Evolutionary conservation across 306 rosid genomes (phyloP).

Genomic region (Ormosia semicastrata): DNA sequence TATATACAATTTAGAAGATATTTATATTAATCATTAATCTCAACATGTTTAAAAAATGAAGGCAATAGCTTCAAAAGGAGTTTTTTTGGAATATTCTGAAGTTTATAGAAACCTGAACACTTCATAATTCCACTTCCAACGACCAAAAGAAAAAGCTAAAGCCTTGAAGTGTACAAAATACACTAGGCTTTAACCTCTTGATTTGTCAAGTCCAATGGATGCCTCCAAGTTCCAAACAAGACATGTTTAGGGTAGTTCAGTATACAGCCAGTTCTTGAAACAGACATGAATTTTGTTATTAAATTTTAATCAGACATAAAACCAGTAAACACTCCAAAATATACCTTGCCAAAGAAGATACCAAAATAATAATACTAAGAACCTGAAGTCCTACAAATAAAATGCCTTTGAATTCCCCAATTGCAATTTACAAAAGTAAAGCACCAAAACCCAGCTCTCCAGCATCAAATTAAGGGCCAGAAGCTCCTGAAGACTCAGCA

Average conservation of each 20-base stretch:
- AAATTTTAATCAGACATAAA: slow-evolving; percentile 21
- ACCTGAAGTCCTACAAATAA: slow-evolving; percentile 29
- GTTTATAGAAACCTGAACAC: neutral
- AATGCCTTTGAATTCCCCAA: slow-evolving; percentile 39
- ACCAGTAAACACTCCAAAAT: slow-evolving; percentile 30
- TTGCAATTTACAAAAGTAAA: slow-evolving; percentile 37
- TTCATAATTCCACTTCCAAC: neutral
- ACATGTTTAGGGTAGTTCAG: neutral
- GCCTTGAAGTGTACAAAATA: neutral
- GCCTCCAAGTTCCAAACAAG: slow-evolving; percentile 19
- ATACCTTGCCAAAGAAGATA: slow-evolving; percentile 19
- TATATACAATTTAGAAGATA: neutral
- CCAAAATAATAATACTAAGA: slow-evolving; percentile 23
- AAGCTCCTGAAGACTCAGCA: slow-evolving; percentile 85
- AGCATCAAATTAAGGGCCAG: slow-evolving; percentile 44
- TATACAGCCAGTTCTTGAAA: slow-evolving; percentile 8
- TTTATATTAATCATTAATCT: neutral
- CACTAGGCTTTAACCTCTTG: neutral
- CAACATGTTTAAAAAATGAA: neutral
- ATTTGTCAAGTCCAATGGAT: neutral
- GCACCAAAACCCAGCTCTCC: slow-evolving; percentile 22
- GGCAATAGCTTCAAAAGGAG: too few species aligned
- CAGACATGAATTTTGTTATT: slow-evolving; percentile 10
- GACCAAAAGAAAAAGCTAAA: neutral
- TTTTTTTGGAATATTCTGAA: neutral